phyloP scores from a whole-genome alignment of 2,329 filamentous ascomycete genomes.

The Truncatella angustata region DNA sequence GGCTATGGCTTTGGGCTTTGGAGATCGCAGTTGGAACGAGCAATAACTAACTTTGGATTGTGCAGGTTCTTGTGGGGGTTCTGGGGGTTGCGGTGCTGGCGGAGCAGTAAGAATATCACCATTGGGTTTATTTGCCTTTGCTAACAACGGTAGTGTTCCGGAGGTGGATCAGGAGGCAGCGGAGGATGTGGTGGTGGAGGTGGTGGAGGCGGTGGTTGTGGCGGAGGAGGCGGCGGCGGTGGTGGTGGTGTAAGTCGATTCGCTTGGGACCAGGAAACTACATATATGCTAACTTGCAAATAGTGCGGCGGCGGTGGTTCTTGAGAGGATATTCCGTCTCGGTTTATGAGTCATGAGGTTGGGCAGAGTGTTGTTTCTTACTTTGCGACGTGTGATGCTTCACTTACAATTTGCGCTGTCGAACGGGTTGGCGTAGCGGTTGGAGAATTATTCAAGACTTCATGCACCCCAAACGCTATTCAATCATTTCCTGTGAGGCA shows the following conservation, averaged over 20 bases:
- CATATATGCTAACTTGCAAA: no score
- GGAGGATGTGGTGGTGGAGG: slow-evolving; percentile 23
- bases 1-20: neutral
- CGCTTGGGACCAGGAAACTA: no score
- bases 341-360: no score
- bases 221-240: slow-evolving; percentile 25
- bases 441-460: no score
- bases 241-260: slow-evolving; percentile 17
- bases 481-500: no score
- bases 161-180: slow-evolving; percentile 24
- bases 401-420: no score
- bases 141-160: slow-evolving; percentile 25
- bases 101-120: slow-evolving; percentile 14
- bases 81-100: slow-evolving; percentile 25
- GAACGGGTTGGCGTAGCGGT: no score
- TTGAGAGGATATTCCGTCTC: no score
- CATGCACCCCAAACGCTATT: no score
- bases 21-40: neutral
- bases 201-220: slow-evolving; percentile 18
- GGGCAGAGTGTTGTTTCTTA: no score
- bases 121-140: neutral
- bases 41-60: neutral
- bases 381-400: no score
- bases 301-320: no score
- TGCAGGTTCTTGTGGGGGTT: slow-evolving; percentile 29